Evolutionary conservation across 2,329 filamentous ascomycete genomes (phyloP), one percentile per base, ranked within the genome.

Genomic region (Pseudocercospora eumusae): DNA sequence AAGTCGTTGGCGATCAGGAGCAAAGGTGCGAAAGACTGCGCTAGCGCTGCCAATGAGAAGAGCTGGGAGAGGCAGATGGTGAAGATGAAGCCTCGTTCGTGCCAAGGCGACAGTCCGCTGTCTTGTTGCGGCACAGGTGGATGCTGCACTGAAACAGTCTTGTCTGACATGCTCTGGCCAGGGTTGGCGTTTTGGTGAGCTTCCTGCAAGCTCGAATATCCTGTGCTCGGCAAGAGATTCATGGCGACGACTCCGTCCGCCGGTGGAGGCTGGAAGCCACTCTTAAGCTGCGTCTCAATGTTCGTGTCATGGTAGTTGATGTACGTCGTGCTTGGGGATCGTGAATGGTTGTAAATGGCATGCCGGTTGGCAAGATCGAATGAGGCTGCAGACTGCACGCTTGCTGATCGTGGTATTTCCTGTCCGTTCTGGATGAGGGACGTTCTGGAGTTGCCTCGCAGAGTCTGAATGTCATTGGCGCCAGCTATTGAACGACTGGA

Each of bases 1-100:
- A 83, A 77, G 33, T 74, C 75, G 20, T 71, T 58, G 7, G 74
- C 79, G 64, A 83, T 63, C 55, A 78, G 73, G 47, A 78, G 50
- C 27, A 64, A 33, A 25, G 65, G 65, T 20, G 59, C 63, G 21
- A 62, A 56, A 13, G 65, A 58, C 36, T 61, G 58, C 10, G 58
- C 64, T 18, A 66, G 56, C 10, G 61, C 64, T 36, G 64, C 64
- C 1, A 66, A 44, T 20, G 66, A 33, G 20, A 63, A 42, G 50
- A 65, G 33, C 42, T 61, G 61, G 6, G 53, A 60, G 60, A 67
- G 15, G 50, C 65, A 57, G 57, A 56, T 66, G 69, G 1, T 72
- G 57, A 63, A 59, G 40, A 64, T 49, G 40, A 76, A 66, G 68
- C 69, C 11, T 64, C 68, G 40, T 71, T 71, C 63, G 53, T 69